These are phyloP conservation scores for Termitomyces heimii DNA, from an alignment of 768 basidiomycete genomes.

Conservation along the genomic window DNA sequence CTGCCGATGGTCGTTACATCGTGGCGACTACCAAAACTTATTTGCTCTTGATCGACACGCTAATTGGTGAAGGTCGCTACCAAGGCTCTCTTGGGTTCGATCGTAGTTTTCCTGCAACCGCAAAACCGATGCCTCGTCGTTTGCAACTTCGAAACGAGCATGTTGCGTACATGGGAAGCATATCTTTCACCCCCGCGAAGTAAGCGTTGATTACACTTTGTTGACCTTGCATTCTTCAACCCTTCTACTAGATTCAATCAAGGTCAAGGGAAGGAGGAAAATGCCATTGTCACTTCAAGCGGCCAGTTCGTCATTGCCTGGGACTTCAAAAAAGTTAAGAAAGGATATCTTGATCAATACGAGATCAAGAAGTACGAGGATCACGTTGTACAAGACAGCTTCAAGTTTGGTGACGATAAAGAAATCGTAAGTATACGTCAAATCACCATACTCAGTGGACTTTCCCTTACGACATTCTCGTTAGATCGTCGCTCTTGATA, in stretches of 20 bases:
- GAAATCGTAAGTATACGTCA: constrained; percentile 54
- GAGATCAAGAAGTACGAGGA: constrained; percentile 97
- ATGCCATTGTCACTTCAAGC: constrained; percentile 91
- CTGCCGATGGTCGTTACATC: constrained; percentile 89
- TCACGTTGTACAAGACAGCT: constrained; percentile 92
- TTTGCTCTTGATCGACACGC: constrained; percentile 88
- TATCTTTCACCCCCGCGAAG: constrained; percentile 94
- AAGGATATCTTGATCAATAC: constrained; percentile 85
- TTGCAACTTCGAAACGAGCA: constrained; percentile 89
- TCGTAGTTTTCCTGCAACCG: constrained; percentile 88
- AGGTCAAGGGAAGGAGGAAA: constrained; percentile 83
- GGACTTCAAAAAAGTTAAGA: constrained; percentile 96
- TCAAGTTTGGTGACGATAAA: constrained; percentile 96
- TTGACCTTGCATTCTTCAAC: not conserved
- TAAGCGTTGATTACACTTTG: constrained; percentile 24
- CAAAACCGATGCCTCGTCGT: constrained; percentile 87
- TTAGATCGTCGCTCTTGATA: constrained; percentile 90
- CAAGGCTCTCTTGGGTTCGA: constrained; percentile 86
- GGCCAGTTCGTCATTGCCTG: constrained; percentile 92
- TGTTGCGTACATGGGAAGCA: constrained; percentile 88
- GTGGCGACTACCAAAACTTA: constrained; percentile 96
- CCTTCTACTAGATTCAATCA: constrained; percentile 80
- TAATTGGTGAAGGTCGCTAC: constrained; percentile 88
- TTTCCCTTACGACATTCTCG: constrained; percentile 5
- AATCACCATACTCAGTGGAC: not conserved